Evolutionary conservation across 306 rosid species (phyloP), one percentile per base, ranked within the genome.

Genomic region (Glycine tomentella): DNA sequence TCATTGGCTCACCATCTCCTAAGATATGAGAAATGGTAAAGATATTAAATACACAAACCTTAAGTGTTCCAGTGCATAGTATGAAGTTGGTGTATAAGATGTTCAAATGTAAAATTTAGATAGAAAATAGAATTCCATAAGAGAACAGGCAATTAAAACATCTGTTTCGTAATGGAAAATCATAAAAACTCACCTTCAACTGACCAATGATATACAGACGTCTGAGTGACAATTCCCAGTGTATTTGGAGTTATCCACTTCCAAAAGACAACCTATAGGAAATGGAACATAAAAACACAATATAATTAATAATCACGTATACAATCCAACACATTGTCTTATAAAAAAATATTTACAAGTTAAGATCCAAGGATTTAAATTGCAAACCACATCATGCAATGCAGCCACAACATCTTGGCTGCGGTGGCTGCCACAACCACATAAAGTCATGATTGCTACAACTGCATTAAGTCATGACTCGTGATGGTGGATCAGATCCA

Each of bases 141-240:
- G 52, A 53, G 74, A 45, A 0, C 57, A 73, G 63, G 49, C 7
- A 61, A 68, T 13, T 52, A 11, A 53, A 59, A 57, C 64, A 46
- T 42, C 0, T 12, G 9, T 48, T 8, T 53, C 56, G 12, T 16
- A 45, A 58, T 61, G n/a, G 48, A 15, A 74, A 76, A 83, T 20
- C 46, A 80, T 63, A n/a, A 64, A 55, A 7, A 5, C 45, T 56
- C 69, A 82, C 93, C 93, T 58, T 90, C 91, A 77, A 87, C 81
- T 45, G 86, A 84, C 93, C 93, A 90, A 82, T 90, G 93, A 80
- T 81, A 87, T 15, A 86, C 91, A 13, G 93, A 84, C 31, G 87
- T 80, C 61, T 74, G 88, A 10, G 93, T 90, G 55, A 90, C 90
- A 58, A 90, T 69, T 52, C 91, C 91, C 36, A 87, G 46, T 59